Conservation (phyloP, 176 grass and related monocot genomes). For the Oryza glaberrima region DNA sequence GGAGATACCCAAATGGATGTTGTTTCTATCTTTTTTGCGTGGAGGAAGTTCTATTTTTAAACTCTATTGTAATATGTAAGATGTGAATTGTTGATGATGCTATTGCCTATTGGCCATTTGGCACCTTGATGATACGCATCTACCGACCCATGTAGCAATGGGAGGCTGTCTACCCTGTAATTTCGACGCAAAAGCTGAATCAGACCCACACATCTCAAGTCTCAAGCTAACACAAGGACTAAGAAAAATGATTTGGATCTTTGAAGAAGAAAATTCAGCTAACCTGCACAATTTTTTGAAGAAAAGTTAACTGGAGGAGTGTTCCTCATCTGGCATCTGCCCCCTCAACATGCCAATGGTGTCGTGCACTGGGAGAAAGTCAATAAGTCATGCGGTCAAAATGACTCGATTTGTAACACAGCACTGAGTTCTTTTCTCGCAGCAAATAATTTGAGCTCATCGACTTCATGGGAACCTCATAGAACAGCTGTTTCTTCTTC, state of each 20-base stretch:
- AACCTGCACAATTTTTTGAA: background rate
- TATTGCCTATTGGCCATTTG: background rate
- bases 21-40: background rate
- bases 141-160: background rate
- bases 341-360: background rate
- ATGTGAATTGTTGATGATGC: background rate
- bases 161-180: background rate
- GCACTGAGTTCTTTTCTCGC: background rate
- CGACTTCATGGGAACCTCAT: no score
- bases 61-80: slow-evolving; percentile 3
- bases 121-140: background rate
- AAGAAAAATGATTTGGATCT: background rate
- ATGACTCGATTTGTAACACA: no score
- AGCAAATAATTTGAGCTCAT: background rate
- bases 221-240: background rate
- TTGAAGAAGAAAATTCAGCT: no score
- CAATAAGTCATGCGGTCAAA: background rate
- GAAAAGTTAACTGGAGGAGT: background rate
- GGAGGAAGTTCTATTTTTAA: background rate
- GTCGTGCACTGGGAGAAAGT: background rate
- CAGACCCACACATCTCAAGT: no score
- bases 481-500: no score
- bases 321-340: background rate
- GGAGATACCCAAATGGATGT: background rate
- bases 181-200: no score